These are phyloP conservation scores for Auricularia cornea DNA, from an alignment of 768 basidiomycete genomes.

Conservation along the genomic window DNA sequence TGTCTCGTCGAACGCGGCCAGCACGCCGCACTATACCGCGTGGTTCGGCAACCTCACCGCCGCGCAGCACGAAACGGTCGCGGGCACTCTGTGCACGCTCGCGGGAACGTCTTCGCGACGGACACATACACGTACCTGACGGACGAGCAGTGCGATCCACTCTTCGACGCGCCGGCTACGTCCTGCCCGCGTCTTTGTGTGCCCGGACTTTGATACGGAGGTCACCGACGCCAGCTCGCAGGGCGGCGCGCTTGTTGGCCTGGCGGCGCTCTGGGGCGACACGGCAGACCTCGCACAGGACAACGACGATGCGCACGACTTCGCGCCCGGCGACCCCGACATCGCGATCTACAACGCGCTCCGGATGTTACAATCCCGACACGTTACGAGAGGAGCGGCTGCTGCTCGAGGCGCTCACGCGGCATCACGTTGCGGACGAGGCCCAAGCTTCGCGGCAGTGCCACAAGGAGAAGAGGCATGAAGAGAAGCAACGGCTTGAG, in stretches of 20 bases:
- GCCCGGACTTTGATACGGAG: conserved; percentile 37
- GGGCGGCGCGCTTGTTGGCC: conserved; percentile 10
- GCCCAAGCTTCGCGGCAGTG: no score
- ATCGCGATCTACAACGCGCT: no score
- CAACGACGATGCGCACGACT: no score
- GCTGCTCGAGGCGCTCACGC: no score
- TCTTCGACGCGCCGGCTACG: not conserved
- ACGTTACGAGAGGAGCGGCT: no score
- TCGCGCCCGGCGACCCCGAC: no score
- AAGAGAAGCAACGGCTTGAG: no score
- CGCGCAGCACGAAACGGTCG: not conserved
- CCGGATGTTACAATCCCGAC: no score
- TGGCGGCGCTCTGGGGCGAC: no score
- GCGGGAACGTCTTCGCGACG: not conserved
- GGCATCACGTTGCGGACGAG: no score
- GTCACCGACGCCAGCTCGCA: conserved; percentile 42
- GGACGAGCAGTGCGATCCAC: not conserved
- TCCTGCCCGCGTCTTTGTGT: conserved; percentile 30
- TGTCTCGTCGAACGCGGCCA: conserved; percentile 24
- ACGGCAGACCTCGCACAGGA: no score
- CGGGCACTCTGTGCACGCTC: not conserved
- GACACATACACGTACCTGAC: not conserved
- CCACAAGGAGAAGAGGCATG: no score
- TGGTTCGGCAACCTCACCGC: conserved; percentile 42
- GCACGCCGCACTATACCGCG: conserved; percentile 35